These are phyloP conservation scores for Selaginella moellendorffii DNA, from an alignment of 75 land plant species.

Conservation along the genomic window DNA sequence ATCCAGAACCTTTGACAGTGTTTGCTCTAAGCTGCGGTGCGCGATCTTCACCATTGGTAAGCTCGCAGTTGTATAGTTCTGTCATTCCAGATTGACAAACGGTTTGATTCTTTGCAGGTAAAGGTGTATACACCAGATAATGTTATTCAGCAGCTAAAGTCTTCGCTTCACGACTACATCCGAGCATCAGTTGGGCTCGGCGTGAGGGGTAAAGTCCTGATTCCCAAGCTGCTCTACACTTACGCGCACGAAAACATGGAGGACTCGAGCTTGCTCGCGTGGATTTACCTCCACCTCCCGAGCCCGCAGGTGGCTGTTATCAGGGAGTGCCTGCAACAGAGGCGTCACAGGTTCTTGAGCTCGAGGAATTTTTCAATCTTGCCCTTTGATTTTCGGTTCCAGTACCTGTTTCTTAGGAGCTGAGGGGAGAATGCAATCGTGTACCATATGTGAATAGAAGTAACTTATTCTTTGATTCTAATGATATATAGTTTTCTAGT, in stretches of 20 bases:
- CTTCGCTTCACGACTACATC: slow-evolving; percentile 57
- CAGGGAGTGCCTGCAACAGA: slow-evolving; percentile 36
- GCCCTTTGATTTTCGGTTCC: slow-evolving; percentile 55
- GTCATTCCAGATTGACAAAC: too few species aligned
- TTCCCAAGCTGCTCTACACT: slow-evolving; percentile 58
- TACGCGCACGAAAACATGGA: slow-evolving; percentile 54
- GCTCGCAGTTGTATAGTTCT: too few species aligned
- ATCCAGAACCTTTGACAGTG: slow-evolving; percentile 4
- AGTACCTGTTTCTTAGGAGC: slow-evolving; percentile 39
- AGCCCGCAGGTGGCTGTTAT: slow-evolving; percentile 45
- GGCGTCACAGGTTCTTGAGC: slow-evolving; percentile 43
- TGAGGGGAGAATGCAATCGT: too few species aligned
- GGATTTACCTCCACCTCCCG: slow-evolving; percentile 63
- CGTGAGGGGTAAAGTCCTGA: slow-evolving; percentile 51
- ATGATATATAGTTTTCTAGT: too few species aligned
- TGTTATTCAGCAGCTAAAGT: slow-evolving; percentile 38
- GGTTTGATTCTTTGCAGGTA: too few species aligned
- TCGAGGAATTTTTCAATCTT: slow-evolving; percentile 42
- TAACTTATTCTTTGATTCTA: too few species aligned
- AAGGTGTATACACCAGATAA: slow-evolving; percentile 42
- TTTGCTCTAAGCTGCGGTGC: not conserved
- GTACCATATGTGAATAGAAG: too few species aligned
- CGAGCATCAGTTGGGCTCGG: slow-evolving; percentile 73
- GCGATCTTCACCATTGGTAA: not conserved
- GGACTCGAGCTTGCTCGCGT: slow-evolving; percentile 42